Conservation (phyloP, 169 alveolate genomes). For the Pseudocohnilembus persalinus region DNA sequence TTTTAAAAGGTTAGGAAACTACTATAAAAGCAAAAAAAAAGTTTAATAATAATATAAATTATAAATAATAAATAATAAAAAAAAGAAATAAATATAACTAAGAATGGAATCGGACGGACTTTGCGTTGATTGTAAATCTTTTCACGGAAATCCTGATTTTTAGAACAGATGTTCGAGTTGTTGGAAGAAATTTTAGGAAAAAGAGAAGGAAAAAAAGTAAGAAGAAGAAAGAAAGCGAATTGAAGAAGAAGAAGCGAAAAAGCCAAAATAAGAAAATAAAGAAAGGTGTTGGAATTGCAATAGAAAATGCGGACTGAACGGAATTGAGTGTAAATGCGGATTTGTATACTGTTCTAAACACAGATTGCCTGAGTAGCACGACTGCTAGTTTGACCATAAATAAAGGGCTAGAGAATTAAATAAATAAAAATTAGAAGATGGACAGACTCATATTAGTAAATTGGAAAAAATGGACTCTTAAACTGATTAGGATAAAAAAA, state of each 20-base stretch:
- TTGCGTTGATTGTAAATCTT: neutral
- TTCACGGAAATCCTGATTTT: neutral
- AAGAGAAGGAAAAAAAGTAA: neutral
- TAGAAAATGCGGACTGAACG: constrained; percentile 29
- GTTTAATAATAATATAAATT: no score
- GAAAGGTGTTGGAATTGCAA: constrained; percentile 38
- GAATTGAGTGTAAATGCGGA: constrained; percentile 41
- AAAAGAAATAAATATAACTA: neutral
- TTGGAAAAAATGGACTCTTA: neutral
- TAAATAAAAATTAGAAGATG: neutral
- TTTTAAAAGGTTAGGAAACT: no score
- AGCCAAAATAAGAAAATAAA: neutral
- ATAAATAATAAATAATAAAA: no score
- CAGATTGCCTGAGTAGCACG: constrained; percentile 44
- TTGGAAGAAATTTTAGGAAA: neutral
- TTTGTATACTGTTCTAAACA: constrained; percentile 30
- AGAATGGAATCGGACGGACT: neutral
- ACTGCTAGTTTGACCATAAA: constrained; percentile 36
- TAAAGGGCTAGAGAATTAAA: constrained; percentile 19
- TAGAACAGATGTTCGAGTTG: neutral
- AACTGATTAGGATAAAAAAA: neutral
- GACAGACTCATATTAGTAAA: neutral
- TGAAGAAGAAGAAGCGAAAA: neutral
- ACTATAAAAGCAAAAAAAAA: no score
- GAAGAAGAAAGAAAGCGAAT: neutral